Conservation (phyloP, 768 basidiomycete genomes). For the Leccinellum albellum region DNA sequence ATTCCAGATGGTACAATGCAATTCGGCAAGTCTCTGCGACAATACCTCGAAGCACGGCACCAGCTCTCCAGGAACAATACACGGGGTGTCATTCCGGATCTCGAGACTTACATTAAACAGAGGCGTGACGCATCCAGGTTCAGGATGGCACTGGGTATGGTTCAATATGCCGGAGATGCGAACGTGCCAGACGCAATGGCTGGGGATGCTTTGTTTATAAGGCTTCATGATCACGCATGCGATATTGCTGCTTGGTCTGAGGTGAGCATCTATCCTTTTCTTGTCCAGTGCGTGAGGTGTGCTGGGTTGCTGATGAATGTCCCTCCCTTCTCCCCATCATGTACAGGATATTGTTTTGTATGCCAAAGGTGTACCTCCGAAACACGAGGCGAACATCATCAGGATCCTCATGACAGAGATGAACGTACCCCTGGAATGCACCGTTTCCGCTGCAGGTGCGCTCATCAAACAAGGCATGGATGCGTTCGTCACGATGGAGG, state of each 20-base stretch:
- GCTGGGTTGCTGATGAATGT: background rate
- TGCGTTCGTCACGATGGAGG: too few relatives aligned
- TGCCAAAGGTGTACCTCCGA: constrained; percentile 40
- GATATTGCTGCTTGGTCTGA: constrained; percentile 53
- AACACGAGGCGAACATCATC: constrained; percentile 44
- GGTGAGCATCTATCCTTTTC: constrained; percentile 33
- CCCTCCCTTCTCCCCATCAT: background rate
- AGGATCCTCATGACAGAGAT: constrained; percentile 44
- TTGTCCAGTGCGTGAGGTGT: background rate
- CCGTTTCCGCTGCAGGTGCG: constrained; percentile 26
- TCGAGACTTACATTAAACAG: too few relatives aligned
- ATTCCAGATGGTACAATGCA: too few relatives aligned
- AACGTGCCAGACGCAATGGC: constrained; percentile 32
- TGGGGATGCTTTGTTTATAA: constrained; percentile 26
- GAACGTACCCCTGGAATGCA: constrained; percentile 46
- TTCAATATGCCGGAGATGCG: too few relatives aligned
- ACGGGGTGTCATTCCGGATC: too few relatives aligned
- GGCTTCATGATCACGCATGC: constrained; percentile 39
- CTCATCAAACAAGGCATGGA: too few relatives aligned
- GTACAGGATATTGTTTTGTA: constrained; percentile 58
- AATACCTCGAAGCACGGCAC: too few relatives aligned
- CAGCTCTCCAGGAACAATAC: too few relatives aligned
- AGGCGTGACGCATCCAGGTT: too few relatives aligned
- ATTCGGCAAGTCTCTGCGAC: too few relatives aligned
- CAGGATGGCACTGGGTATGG: too few relatives aligned